These are phyloP conservation scores for Mallotus repandus DNA, from an alignment of 441 rosid species.

Conservation along the genomic window DNA sequence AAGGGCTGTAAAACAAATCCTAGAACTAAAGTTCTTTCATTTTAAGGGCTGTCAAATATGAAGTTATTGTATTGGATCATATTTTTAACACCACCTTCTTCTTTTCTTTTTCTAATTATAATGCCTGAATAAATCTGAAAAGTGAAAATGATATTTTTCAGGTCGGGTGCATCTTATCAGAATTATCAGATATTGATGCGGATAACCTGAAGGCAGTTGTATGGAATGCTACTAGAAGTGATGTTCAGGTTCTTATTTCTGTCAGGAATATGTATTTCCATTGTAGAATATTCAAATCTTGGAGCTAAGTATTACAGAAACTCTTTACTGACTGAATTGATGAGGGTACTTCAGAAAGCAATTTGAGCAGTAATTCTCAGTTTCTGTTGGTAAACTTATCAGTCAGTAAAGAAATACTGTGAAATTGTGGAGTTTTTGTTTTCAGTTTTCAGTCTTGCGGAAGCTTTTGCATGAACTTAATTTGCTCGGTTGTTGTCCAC, in stretches of 20 bases:
- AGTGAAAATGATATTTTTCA: constrained; percentile 26
- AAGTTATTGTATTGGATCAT: constrained; percentile 1
- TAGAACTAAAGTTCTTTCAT: not conserved
- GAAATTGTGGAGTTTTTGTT: constrained; percentile 5
- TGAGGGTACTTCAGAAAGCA: constrained; percentile 13
- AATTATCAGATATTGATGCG: constrained; percentile 45
- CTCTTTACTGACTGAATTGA: constrained; percentile 8
- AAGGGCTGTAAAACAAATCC: not conserved
- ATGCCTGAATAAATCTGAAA: constrained; percentile 12
- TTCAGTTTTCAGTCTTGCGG: constrained; percentile 5
- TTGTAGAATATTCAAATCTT: constrained; percentile 8
- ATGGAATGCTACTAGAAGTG: constrained; percentile 29
- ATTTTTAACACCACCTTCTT: not conserved
- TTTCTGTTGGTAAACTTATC: constrained; percentile 9
- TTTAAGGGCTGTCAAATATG: not conserved
- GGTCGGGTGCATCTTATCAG: constrained; percentile 64
- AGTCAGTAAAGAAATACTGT: constrained; percentile 17
- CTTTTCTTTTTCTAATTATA: constrained; percentile 7
- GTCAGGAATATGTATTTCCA: not conserved
- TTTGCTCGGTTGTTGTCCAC: constrained; percentile 20
- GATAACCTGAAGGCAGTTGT: constrained; percentile 48
- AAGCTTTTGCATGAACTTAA: constrained; percentile 14
- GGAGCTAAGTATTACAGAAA: not conserved
- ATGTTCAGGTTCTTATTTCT: constrained; percentile 51
- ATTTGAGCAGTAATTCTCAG: not conserved